Conservation (phyloP, 2,329 filamentous ascomycete species). For the Magnaporthiopsis poae region DNA sequence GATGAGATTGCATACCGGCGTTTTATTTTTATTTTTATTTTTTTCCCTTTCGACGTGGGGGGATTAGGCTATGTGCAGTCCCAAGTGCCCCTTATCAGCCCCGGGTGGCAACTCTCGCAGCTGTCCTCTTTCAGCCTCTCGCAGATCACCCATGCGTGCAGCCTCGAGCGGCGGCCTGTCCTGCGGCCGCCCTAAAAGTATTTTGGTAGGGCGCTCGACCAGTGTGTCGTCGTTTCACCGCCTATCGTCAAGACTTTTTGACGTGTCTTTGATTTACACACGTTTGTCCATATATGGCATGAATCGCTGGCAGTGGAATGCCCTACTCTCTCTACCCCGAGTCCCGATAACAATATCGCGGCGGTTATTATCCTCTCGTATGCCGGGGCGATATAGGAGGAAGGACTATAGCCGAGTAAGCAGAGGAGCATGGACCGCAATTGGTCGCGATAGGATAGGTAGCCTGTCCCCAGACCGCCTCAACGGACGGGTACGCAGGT, state of each 20-base stretch:
- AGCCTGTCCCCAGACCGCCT: not conserved
- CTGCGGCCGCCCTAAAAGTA: not conserved
- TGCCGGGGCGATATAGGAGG: not conserved
- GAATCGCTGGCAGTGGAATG: not conserved
- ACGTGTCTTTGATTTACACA: not conserved
- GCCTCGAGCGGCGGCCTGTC: not conserved
- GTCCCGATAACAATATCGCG: too few relatives aligned
- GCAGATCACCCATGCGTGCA: not conserved
- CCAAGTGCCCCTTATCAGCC: too few relatives aligned
- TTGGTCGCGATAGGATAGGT: not conserved
- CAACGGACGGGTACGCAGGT: not conserved
- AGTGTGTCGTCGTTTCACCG: not conserved
- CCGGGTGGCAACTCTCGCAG: too few relatives aligned
- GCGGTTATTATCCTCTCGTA: too few relatives aligned
- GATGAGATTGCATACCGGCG: too few relatives aligned
- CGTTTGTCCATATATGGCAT: not conserved
- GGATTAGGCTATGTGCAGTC: too few relatives aligned
- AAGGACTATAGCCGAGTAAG: not conserved
- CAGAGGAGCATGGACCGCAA: not conserved
- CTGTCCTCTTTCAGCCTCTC: too few relatives aligned
- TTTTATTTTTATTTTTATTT: not conserved
- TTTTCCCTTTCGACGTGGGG: too few relatives aligned
- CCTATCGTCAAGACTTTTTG: not conserved
- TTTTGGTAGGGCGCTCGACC: not conserved
- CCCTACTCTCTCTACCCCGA: too few relatives aligned